Conservation (phyloP, 805 yeast species). For the Yamadazyma phyllophila region DNA sequence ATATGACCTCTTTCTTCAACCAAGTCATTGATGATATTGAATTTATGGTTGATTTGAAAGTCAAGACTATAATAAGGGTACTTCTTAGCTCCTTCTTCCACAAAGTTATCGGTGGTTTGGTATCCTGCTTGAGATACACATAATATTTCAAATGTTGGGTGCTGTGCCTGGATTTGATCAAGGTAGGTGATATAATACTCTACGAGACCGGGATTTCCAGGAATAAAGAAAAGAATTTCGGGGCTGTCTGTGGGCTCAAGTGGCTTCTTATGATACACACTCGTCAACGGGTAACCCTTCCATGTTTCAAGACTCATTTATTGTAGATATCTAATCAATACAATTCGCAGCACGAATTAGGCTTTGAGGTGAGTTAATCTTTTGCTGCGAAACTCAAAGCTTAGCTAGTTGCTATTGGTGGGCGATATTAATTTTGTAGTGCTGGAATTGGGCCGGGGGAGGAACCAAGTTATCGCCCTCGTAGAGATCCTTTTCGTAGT, state of each 20-base stretch:
- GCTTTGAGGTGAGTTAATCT: too few relatives aligned
- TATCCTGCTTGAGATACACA: constrained; percentile 69
- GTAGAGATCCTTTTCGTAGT: constrained; percentile 62
- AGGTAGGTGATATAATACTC: constrained; percentile 62
- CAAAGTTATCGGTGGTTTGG: constrained; percentile 29
- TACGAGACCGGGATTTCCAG: constrained; percentile 77
- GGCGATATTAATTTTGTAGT: constrained; percentile 2
- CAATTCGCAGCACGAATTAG: background rate
- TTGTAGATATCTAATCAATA: background rate
- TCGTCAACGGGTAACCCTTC: constrained; percentile 24
- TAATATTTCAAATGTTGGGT: constrained; percentile 50
- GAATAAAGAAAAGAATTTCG: constrained; percentile 53
- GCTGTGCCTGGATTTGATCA: constrained; percentile 34
- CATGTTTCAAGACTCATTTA: constrained; percentile 15
- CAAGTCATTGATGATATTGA: constrained; percentile 43
- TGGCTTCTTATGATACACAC: constrained; percentile 23
- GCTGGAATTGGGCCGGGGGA: background rate
- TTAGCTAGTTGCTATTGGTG: constrained; percentile 13
- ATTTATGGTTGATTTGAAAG: constrained; percentile 60
- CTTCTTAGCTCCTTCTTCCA: constrained; percentile 10
- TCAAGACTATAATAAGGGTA: constrained; percentile 40
- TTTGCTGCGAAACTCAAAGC: constrained; percentile 1
- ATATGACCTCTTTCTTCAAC: constrained; percentile 20
- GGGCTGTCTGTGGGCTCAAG: constrained; percentile 18
- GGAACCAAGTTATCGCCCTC: constrained; percentile 9